Base-by-base conservation (phyloP, 2,329 filamentous ascomycete species). In the Colletotrichum orbiculare region DNA sequence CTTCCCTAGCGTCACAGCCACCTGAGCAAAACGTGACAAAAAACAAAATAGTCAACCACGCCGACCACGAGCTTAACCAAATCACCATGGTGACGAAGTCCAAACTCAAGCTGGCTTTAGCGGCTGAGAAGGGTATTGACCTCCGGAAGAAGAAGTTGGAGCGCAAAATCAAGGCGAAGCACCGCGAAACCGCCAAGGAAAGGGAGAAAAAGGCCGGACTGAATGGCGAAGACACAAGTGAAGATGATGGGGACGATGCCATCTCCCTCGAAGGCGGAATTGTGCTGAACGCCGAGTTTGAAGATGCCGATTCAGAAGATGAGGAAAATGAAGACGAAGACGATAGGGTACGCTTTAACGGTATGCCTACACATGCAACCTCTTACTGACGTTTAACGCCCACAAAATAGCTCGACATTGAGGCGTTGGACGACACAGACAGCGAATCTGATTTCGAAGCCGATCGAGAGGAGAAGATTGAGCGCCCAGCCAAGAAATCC, bases 401-500 rank as follows among this genome's bases (percentile, higher is more conserved):
- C 25, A 25, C 25, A 4, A 25, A 25, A 25, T 25, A 85, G 81
- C 74, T 86, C 70, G 83, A 89, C 70, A 78, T 85, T 64, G 81
- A 83, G 11, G 85, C 79, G 52, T 78, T 90, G 69, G 83, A 90
- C 73, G 87, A 89, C 69, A 87, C 85, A 74, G 87, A 89, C 67
- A 80, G 78, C 66, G 72, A 76, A n/a, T 85, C 83, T 43, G 90
- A 96, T 70, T 90, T 91, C 67, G 89, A 91, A 68, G 84, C 93
- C 57, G 92, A 95, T 77, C 89, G 92, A 77, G 91, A 95, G 76
- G 87, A 89, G 75, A 92, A 90, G 80, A 81, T 90, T 68, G 77
- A 80, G 74, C 88, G 87, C 46, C 76, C 76, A n/a, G 48, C 54
- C 49, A 66, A 64, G 78, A 85, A 83, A 77, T 76, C 78, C 67